Evolutionary conservation across 2,329 filamentous ascomycete genomes (phyloP), one percentile per base, ranked within the genome.

Genomic region (Leptographium galeiforme): DNA sequence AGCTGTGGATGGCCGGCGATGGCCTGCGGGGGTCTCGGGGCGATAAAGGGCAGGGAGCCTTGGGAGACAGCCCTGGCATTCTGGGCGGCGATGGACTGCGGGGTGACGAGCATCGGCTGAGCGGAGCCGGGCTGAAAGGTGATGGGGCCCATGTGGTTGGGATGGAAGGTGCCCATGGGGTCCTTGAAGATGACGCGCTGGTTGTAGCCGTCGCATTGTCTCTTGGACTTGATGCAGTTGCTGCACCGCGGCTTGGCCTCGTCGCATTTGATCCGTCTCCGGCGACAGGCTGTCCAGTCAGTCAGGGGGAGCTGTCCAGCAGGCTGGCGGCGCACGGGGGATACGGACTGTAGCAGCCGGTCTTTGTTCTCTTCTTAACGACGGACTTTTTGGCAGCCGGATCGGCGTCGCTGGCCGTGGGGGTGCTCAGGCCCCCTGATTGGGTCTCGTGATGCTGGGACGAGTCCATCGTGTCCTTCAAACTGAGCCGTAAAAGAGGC

Each of bases 241-340:
- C 77, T 82, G 68, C 88, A 93, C 33, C 78, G 85, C 32, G 88
- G 88, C 50, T 85, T 79, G 62, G 89, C 87, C 67, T 97, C 93
- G 57, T 93, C 93, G 67, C 93, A 98, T 70, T 97, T 98, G 69
- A 98, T 97, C 57, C 93, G 86, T 52, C 93, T 84, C 69, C 87
- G 91, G 58, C 93, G 85, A 70, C 93, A 98, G 55, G 93, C 87
- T 90, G 46, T 25, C 58, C 57, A 51, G 59, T 56, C 54, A 47
- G 49, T 54, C 48, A 62, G 51, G 57, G 55, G 56, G n/a, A n/a
- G 8, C 18, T 16, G 14, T 14, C 45, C 6, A 18, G 40, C 38
- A 19, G 40, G n/a, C 16, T 2, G 19, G 41, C 8, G 6, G 41
- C 11, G 19, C 25, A 8, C 7, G 33, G 18, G 34, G 25, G 33